A percentile compares a stretch with the other conserved stretches of the same genome.
Evolutionary conservation across 768 basidiomycete genomes (phyloP).

Genomic region (Termitomyces sp.): DNA sequence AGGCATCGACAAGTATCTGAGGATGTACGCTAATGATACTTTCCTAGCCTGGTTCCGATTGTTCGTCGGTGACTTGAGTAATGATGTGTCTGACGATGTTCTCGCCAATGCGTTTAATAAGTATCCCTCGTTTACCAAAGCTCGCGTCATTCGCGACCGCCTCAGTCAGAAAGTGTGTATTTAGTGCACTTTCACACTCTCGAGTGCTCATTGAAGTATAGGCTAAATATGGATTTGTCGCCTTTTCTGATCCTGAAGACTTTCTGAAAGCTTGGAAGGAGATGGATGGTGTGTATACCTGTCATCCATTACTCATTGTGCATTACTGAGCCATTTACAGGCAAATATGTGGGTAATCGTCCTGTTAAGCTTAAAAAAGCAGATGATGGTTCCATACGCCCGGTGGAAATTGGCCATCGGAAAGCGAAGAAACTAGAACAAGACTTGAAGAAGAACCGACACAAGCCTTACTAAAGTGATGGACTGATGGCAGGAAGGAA

Average conservation of each 20-base stretch:
- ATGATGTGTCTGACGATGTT: slow-evolving; percentile 96
- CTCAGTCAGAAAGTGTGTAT: slow-evolving; percentile 80
- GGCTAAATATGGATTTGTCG: slow-evolving; percentile 97
- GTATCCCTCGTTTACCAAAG: slow-evolving; percentile 91
- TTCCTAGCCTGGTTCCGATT: slow-evolving; percentile 88
- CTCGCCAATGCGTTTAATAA: slow-evolving; percentile 90
- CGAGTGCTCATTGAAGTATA: slow-evolving; percentile 19
- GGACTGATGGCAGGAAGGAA: slow-evolving; percentile 1
- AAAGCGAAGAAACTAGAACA: slow-evolving; percentile 90
- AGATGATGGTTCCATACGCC: slow-evolving; percentile 75
- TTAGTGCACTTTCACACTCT: neutral
- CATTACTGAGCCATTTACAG: slow-evolving; percentile 22
- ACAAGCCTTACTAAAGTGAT: slow-evolving; percentile 67
- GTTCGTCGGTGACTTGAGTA: slow-evolving; percentile 96
- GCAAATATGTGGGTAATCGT: slow-evolving; percentile 97
- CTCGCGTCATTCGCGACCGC: slow-evolving; percentile 91
- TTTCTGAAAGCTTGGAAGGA: slow-evolving; percentile 99
- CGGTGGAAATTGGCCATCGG: slow-evolving; percentile 89
- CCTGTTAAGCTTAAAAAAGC: slow-evolving; percentile 98
- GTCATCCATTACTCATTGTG: neutral
- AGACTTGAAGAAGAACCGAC: slow-evolving; percentile 86
- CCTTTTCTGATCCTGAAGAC: slow-evolving; percentile 97
- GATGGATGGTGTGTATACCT: slow-evolving; percentile 80
- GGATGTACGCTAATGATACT: slow-evolving; percentile 8
- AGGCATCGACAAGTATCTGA: slow-evolving; percentile 25